Base-by-base conservation (phyloP, 129 eudicot species). In the Glebionis coronaria region DNA sequence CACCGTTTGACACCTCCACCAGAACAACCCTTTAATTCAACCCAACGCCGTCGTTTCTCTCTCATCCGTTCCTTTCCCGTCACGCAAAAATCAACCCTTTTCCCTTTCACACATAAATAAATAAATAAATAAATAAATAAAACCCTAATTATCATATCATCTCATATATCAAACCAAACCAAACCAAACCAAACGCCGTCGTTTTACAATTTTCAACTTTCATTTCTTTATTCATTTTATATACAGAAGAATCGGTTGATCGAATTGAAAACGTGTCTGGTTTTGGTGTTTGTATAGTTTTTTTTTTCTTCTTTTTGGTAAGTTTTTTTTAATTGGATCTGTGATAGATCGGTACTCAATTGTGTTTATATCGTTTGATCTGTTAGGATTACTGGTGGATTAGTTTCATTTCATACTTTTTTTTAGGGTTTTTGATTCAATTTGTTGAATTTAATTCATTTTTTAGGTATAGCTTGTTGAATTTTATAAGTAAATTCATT, bases 41-140 rank as follows among this genome's bases (percentile, higher is more conserved):
- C 65, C 64, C 64, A 31, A 29, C 60, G 78, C 67, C 78, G 72
- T 65, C 78, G 71, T 73, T 44, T 63, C 70, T 63, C 70, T 63
- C 71, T 73, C 77, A 16, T 73, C 71, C 47, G 65, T 61, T 74
- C 15, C 56, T 59, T 75, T 68, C 18, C 19, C 47, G 23, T 15
- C 74, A 51, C 68, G 25, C 40, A 58, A 35, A 38, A 31, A 9
- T n/a, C 19, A 11, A 35, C 56, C 6, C 31, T n/a, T 15, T 67
- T 50, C 79, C 21, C 60, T 55, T 73, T 16, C 23, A 12, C 46
- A 31, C 38, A 18, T 5, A 29, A 2, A 8, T 6, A n/a, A n/a
- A n/a, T n/a, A n/a, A n/a, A n/a, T n/a, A n/a, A n/a, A n/a, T n/a
- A 52, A 20, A 56, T 9, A 3, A 55, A 56, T 55, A 2, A 65